Evolutionary conservation across 257 asterid genomes (phyloP), one percentile per base, ranked within the genome.

Genomic region (Solanum piurae): DNA sequence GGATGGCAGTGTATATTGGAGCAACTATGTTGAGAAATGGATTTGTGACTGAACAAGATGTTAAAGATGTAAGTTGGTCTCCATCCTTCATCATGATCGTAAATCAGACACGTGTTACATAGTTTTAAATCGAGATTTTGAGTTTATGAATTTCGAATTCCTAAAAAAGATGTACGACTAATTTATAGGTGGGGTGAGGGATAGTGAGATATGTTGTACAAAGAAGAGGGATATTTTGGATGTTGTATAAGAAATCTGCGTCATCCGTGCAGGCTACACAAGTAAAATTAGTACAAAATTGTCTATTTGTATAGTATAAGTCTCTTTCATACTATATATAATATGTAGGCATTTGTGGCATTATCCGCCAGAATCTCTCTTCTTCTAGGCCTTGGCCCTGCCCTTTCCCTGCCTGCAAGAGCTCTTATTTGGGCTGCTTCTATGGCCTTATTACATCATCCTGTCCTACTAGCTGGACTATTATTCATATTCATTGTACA

Each of bases 11-110:
- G 40, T 94, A 91, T 88, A 38, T 94, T 36, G 95, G 91, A 10
- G 98, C 95, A 31, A 91, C 98, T 55, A 94, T 94, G 98, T 89
- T 94, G 90, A 93, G 88, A 88, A 88, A 84, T 4, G 98, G 98
- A 52, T 92, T 49, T 34, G 58, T 73, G n/a, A 89, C 93, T 0
- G 89, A 91, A 10, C 91, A 94, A 72, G 98, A 94, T 77, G 11
- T 90, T 52, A 83, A 91, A 87, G 89, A 90, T 66, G 98, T 94
- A 88, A 94, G 94, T 89, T 20, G 0, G 20, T 46, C 27, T 86
- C 38, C 31, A 83, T 60, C 33, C 34, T 49, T 21, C 0, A 58
- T 84, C 36, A 60, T 55, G 1, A 31, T 64, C 71, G n/a, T 31
- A 55, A 84, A 23, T 49, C 13, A 33, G 7, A 34, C n/a, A 21